Base-by-base conservation (phyloP, 2,329 filamentous ascomycete genomes). In the Zymoseptoria crescenta region DNA sequence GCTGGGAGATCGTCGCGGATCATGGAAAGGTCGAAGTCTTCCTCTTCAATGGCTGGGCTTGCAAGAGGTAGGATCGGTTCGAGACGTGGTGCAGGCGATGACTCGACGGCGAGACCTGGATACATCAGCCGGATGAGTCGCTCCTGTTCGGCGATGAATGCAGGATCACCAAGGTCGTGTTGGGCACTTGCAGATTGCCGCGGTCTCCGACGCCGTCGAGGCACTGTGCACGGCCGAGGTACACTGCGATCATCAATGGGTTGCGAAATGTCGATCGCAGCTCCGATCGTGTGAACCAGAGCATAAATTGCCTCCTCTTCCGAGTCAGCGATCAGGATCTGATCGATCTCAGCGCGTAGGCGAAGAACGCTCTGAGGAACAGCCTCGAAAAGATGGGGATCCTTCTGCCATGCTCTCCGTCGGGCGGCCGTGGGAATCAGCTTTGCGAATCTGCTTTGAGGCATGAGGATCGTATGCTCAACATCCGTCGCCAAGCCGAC, bases 401-500 rank as follows among this genome's bases (percentile, higher is more conserved):
- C 78, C 35, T 75, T 76, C 60, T 76, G 74, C 67, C 72, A 79
- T 3, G 70, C 69, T 70, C 75, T 64, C 67, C 68, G 57, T 64
- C 75, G 53, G 6, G 75, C 73, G 3, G 71, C 62, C 2, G 66
- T 62, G 21, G 77, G 77, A 2, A 80, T 71, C 24, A 80, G 67
- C 61, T 77, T 74, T 8, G 76, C 78, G 49, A 80, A 72, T 4
- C 76, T 71, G 9, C 74, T 76, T 58, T 75, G 75, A 8, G 78
- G 78, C 0, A 74, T 64, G 29, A 79, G 64, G 2, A 74, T 59
- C 0, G 69, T 71, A 81, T 89, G 88, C 67, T 81, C 79, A 70
- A 88, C 87, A 72, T 91, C 88, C 16, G 84, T 81, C 8, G 88
- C 88, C 62, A 91, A 82, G 9, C 88, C 88, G 21, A 87, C 83